Evolutionary conservation across 441 rosid genomes (phyloP).

Genomic region (Gossypium trilobum): DNA sequence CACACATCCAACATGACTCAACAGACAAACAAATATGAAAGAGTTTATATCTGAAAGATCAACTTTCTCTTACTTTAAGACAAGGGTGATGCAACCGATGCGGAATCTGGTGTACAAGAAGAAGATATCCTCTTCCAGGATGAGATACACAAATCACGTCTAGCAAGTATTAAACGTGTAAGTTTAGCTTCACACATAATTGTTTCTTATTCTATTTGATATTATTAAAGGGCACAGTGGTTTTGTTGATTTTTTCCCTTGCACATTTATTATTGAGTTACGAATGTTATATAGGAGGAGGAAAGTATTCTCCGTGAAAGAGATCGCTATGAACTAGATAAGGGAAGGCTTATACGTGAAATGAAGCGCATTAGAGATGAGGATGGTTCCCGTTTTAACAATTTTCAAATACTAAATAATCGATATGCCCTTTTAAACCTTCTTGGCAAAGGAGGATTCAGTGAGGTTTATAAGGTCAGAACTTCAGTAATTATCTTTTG

Average conservation of each 20-base stretch:
- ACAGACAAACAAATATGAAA: background rate
- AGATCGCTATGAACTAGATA: constrained; percentile 90
- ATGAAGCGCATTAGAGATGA: constrained; percentile 96
- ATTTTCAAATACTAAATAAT: constrained; percentile 79
- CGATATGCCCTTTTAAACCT: constrained; percentile 91
- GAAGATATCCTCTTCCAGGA: constrained; percentile 80
- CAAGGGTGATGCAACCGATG: constrained; percentile 70
- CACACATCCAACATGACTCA: background rate
- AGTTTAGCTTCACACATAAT: constrained; percentile 23
- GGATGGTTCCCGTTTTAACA: constrained; percentile 94
- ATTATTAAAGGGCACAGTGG: background rate
- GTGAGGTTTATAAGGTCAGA: constrained; percentile 99
- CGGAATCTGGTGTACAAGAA: constrained; percentile 64
- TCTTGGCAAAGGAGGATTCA: constrained; percentile 97
- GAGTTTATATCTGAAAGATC: background rate
- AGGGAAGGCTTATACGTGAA: constrained; percentile 90
- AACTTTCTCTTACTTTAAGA: constrained; percentile 40
- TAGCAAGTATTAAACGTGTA: constrained; percentile 88
- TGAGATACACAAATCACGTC: constrained; percentile 87
- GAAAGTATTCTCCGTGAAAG: constrained; percentile 82
- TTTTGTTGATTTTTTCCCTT: constrained; percentile 2
- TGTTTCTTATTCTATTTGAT: constrained; percentile 10
- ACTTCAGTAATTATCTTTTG: constrained; percentile 19
- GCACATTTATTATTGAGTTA: constrained; percentile 16
- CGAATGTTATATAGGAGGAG: constrained; percentile 58